phyloP scores from a whole-genome alignment of 495 filamentous ascomycete genomes.

The Penicillium daleae region DNA sequence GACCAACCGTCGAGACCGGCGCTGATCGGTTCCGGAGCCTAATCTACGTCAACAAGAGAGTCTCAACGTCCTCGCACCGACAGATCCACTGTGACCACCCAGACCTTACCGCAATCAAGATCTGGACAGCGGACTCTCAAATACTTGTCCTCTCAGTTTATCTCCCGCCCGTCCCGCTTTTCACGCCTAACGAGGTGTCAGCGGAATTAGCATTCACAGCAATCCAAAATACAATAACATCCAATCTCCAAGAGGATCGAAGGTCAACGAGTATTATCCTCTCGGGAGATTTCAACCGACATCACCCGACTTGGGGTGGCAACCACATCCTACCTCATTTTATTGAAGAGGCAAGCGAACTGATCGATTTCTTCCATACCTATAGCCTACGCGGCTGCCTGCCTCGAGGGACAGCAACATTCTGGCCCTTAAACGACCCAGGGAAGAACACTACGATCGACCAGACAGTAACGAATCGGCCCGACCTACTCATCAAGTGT shows the following conservation, averaged over 20 bases:
- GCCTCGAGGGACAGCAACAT: constrained; percentile 21
- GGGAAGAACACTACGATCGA: constrained; percentile 26
- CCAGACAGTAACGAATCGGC: constrained; percentile 21
- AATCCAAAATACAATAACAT: background rate
- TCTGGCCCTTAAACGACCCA: constrained; percentile 25
- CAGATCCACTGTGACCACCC: constrained; percentile 20
- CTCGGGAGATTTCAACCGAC: constrained; percentile 31
- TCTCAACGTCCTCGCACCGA: background rate
- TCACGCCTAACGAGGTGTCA: background rate
- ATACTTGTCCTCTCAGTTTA: background rate
- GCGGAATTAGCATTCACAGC: background rate
- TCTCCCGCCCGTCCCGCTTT: background rate
- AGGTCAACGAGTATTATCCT: constrained; percentile 10
- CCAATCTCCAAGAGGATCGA: background rate
- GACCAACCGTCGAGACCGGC: background rate
- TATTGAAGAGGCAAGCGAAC: constrained; percentile 27
- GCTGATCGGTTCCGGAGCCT: background rate
- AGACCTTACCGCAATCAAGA: constrained; percentile 23
- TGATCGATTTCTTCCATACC: constrained; percentile 26
- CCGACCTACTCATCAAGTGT: constrained; percentile 23
- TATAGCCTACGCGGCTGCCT: constrained; percentile 21
- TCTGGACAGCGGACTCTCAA: background rate
- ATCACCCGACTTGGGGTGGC: constrained; percentile 28
- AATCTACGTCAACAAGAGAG: background rate
- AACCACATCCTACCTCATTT: constrained; percentile 17